Evolutionary conservation across 805 yeast species (phyloP).

Genomic region (Candida easanensis): DNA sequence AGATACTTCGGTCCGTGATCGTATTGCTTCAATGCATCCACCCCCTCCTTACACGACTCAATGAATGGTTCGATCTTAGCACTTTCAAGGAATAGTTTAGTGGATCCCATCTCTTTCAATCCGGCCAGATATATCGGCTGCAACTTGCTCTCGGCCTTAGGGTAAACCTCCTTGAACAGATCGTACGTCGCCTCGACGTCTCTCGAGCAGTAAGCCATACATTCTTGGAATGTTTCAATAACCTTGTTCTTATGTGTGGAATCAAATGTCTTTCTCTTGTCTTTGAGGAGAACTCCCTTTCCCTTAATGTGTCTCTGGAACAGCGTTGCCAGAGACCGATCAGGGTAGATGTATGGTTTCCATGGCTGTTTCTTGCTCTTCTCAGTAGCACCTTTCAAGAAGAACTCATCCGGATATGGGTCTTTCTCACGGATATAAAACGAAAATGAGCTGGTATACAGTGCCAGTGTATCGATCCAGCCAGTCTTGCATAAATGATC

Average conservation of each 20-base stretch:
- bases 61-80: neutral
- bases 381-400: neutral
- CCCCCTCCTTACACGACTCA: too few relatives aligned
- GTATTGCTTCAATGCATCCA: too few relatives aligned
- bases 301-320: slow-evolving; percentile 29
- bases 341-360: neutral
- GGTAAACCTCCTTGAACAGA: slow-evolving; percentile 41
- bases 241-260: slow-evolving; percentile 51
- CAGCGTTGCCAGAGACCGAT: slow-evolving; percentile 8
- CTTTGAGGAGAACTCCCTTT: slow-evolving; percentile 50
- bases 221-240: slow-evolving; percentile 49
- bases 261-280: slow-evolving; percentile 58
- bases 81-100: slow-evolving; percentile 7
- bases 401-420: slow-evolving; percentile 2
- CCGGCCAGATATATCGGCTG: slow-evolving; percentile 10
- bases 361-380: neutral
- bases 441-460: slow-evolving; percentile 36
- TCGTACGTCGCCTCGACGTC: slow-evolving; percentile 74
- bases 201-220: slow-evolving; percentile 74
- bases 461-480: slow-evolving; percentile 82
- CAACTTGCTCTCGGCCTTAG: neutral
- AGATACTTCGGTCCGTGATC: too few relatives aligned
- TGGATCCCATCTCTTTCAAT: slow-evolving; percentile 2
- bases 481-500: slow-evolving; percentile 56
- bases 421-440: neutral